Base-by-base conservation (phyloP, 352 stramenopile genomes). In the Phytophthora tubulina region DNA sequence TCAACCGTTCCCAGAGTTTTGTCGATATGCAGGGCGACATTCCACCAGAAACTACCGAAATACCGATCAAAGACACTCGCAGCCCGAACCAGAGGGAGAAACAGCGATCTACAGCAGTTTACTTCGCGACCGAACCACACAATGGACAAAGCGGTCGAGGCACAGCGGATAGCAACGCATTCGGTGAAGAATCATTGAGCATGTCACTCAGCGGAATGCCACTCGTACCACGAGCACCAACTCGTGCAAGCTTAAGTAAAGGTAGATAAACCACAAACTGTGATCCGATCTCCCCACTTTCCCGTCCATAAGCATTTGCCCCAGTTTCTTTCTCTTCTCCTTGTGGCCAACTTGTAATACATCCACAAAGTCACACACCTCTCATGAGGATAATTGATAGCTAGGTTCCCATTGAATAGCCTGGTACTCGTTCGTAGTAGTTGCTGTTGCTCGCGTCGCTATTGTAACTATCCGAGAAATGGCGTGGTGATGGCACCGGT, bases 1-100 rank as follows among this genome's bases (percentile, higher is more conserved):
- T 98, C 73, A 98, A 98, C 53, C 86, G 76, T 38, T 81, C 82
- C 10, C 81, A 92, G 53, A 91, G 84, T 58, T 77, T 71, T n/a
- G 79, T 80, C 0, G 76, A 87, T 32, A 62, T 73, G 38, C 51
- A 70, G 44, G 61, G 33, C 33, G 67, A 66, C 21, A 14, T 59
- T 9, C 41, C 39, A 3, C 46, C 41, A 39, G 63, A 75, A 62
- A 55, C 50, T 14, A 48, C n/a, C 15, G 66, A 78, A 39, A 52
- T 51, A 21, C 55, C 70, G 17, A 30, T 38, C 1, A 74, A 71
- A 52, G 44, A 57, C 39, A 55, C 31, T 9, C 54, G 59, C 14
- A 72, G 60, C 27, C 46, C 55, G 9, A 78, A 72, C 52, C 61
- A 74, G 38, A 66, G 44, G 50, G 61, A 72, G 21, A 78, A 62